A percentile compares a stretch with the other conserved stretches of the same genome.
These are phyloP conservation scores for Mucor piriformis DNA, from an alignment of 371 early-diverging fungal species.

Conservation along the genomic window DNA sequence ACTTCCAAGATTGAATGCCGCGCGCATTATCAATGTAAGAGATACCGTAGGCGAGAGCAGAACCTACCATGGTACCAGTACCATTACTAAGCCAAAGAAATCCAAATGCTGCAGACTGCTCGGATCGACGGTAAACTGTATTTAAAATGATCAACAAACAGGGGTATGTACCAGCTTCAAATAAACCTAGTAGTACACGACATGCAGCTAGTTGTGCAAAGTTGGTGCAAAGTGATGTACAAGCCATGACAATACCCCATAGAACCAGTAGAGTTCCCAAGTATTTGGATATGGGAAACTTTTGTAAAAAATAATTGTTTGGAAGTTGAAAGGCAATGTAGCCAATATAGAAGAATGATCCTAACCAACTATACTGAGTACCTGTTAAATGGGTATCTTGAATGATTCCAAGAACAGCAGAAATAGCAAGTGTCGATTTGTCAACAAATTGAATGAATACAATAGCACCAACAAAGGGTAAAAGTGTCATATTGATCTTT, in stretches of 20 bases:
- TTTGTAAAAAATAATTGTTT: constrained; percentile 40
- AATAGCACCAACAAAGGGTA: constrained; percentile 36
- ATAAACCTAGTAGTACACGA: constrained; percentile 35
- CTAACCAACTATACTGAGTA: constrained; percentile 31
- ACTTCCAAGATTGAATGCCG: constrained; percentile 27
- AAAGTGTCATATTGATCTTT: constrained; percentile 29
- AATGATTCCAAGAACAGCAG: constrained; percentile 35
- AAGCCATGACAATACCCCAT: constrained; percentile 38
- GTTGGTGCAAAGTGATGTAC: constrained; percentile 25
- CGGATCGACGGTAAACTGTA: constrained; percentile 37
- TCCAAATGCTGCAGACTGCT: constrained; percentile 30
- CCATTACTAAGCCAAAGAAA: constrained; percentile 29
- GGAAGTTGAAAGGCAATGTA: constrained; percentile 31
- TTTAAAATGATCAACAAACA: constrained; percentile 31
- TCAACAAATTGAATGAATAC: constrained; percentile 42
- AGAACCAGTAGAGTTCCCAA: constrained; percentile 30
- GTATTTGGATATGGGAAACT: constrained; percentile 32
- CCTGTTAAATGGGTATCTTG: constrained; percentile 25
- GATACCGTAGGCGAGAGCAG: constrained; percentile 25
- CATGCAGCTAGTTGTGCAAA: constrained; percentile 33
- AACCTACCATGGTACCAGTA: constrained; percentile 22
- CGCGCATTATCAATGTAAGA: constrained; percentile 21
- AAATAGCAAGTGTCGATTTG: constrained; percentile 33
- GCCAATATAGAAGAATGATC: constrained; percentile 39
- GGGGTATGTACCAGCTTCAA: constrained; percentile 37